Percentiles rank a stretch among this genome's conserved stretches.
These are phyloP conservation scores for Sporobolomyces roseus DNA, from an alignment of 768 basidiomycete genomes.

Conservation along the genomic window DNA sequence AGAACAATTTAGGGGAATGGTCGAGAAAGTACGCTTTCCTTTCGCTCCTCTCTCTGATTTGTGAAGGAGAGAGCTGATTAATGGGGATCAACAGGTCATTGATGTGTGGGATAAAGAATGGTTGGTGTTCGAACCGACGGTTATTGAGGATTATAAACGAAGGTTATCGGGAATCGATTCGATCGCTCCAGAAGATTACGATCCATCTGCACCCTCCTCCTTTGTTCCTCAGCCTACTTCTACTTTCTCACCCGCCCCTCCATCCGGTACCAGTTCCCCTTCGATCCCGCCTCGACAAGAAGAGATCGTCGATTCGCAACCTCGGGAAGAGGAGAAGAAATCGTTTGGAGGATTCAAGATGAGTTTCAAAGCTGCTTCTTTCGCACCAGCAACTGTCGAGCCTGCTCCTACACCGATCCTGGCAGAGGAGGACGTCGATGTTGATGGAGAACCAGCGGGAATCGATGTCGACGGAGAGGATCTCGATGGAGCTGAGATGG, in stretches of 20 bases:
- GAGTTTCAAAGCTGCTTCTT: conserved; percentile 17
- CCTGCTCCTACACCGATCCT: conserved; percentile 43
- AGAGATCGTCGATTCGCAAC: background rate
- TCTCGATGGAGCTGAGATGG: conserved; percentile 51
- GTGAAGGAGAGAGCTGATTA: background rate
- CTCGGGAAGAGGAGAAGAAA: background rate
- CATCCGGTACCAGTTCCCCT: no score
- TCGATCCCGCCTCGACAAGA: no score
- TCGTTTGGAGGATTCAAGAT: background rate
- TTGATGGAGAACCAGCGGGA: conserved; percentile 14
- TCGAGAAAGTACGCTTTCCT: conserved; percentile 52
- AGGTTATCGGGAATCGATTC: conserved; percentile 35
- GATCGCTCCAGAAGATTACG: background rate
- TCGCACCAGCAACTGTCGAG: conserved; percentile 36
- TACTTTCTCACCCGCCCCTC: background rate
- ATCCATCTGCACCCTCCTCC: background rate
- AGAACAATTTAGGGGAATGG: conserved; percentile 91
- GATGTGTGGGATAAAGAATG: conserved; percentile 93
- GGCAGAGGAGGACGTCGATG: conserved; percentile 40
- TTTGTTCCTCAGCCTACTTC: background rate
- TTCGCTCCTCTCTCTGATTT: background rate
- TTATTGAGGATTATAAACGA: conserved; percentile 58
- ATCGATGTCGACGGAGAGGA: conserved; percentile 10
- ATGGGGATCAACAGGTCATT: conserved; percentile 57
- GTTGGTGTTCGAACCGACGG: conserved; percentile 82